Percentiles rank a stretch among this genome's conserved stretches.
These are phyloP conservation scores for Tuber borchii DNA, from an alignment of 495 filamentous ascomycete genomes.

Conservation along the genomic window DNA sequence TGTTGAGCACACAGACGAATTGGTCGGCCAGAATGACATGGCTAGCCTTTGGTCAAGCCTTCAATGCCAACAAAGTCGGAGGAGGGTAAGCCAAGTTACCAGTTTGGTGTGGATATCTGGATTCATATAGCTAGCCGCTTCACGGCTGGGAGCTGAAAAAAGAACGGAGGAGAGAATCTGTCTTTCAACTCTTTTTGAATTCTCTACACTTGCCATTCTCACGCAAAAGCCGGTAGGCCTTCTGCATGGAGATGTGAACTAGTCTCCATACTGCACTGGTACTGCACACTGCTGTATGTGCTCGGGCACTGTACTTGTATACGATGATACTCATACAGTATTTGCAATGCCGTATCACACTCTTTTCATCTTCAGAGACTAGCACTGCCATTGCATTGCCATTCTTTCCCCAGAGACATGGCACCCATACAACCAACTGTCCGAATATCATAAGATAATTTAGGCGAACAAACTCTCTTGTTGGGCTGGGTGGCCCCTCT, in stretches of 20 bases:
- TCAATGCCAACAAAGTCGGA: conserved; percentile 1
- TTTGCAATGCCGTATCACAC: not conserved
- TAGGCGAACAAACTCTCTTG: not conserved
- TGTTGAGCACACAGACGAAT: not conserved
- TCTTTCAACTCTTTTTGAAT: not conserved
- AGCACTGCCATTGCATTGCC: not conserved
- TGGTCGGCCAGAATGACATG: not conserved
- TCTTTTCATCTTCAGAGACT: not conserved
- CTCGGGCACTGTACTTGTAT: not conserved
- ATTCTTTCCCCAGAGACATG: not conserved
- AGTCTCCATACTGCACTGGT: not conserved
- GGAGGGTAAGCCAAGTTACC: not conserved
- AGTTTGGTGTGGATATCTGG: not conserved
- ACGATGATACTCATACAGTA: not conserved
- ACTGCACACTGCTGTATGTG: not conserved
- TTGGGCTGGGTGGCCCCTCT: not conserved
- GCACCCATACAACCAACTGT: not conserved
- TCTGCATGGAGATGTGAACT: not conserved
- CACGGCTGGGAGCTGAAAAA: not conserved
- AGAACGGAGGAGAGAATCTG: not conserved
- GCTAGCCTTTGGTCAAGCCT: not conserved
- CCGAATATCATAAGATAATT: not conserved
- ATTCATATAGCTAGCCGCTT: not conserved
- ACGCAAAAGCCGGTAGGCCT: not conserved
- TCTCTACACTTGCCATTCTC: not conserved